These are phyloP conservation scores for Cystofilobasidium capitatum DNA, from an alignment of 768 basidiomycete species.

Conservation along the genomic window DNA sequence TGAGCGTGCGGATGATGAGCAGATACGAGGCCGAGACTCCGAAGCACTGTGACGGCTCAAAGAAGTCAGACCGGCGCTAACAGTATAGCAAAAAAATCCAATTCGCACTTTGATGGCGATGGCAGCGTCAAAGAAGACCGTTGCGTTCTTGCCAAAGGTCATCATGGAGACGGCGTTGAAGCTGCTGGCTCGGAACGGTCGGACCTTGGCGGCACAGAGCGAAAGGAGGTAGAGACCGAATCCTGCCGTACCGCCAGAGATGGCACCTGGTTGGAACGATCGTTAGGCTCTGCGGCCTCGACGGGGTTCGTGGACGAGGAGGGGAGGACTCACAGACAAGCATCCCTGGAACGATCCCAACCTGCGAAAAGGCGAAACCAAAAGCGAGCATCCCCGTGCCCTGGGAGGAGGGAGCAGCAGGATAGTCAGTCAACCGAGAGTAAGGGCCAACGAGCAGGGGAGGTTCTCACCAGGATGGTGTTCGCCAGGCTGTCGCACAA, in stretches of 20 bases:
- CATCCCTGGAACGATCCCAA: conserved; percentile 22
- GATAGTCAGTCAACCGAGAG: too few relatives aligned
- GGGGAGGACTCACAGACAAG: conserved; percentile 9
- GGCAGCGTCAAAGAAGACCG: conserved; percentile 47
- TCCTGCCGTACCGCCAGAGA: conserved; percentile 41
- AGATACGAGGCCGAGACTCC: conserved; percentile 46
- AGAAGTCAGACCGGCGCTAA: conserved; percentile 6
- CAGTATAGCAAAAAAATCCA: not conserved
- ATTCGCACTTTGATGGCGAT: conserved; percentile 35
- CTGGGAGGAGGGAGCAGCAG: not conserved
- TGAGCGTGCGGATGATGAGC: conserved; percentile 83
- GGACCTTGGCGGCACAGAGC: conserved; percentile 65
- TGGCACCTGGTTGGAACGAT: conserved; percentile 3
- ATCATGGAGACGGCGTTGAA: conserved; percentile 75
- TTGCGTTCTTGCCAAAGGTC: conserved; percentile 72
- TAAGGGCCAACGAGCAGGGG: too few relatives aligned
- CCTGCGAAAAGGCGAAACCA: conserved; percentile 14
- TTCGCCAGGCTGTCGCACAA: conserved; percentile 13
- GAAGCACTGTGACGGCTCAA: conserved; percentile 1
- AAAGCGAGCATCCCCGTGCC: conserved; percentile 25
- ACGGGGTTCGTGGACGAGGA: not conserved
- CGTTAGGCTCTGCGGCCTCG: not conserved
- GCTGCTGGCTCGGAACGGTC: conserved; percentile 58
- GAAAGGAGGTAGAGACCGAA: conserved; percentile 87
- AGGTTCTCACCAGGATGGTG: conserved; percentile 14